Evolutionary conservation across 495 filamentous ascomycete species (phyloP).

Genomic region (Hyaloscypha hepaticicola): DNA sequence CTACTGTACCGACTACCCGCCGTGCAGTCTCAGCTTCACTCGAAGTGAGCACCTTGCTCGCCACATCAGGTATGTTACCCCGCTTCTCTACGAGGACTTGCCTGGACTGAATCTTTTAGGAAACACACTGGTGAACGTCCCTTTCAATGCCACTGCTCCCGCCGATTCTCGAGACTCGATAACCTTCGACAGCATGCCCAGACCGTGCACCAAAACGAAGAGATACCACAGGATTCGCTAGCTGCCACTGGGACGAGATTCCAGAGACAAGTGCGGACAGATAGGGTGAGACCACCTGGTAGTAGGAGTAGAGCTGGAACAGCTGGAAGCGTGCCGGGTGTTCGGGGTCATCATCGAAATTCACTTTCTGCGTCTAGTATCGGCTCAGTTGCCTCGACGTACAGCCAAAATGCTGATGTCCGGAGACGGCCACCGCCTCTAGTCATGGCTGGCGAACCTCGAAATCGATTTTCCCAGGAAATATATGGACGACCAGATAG

Average conservation of each 20-base stretch:
- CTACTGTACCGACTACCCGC: slow-evolving; percentile 95
- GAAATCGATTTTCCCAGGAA: slow-evolving; percentile 56
- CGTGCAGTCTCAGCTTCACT: slow-evolving; percentile 93
- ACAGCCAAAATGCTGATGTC: slow-evolving; percentile 57
- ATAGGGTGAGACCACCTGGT: slow-evolving; percentile 65
- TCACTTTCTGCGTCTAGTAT: slow-evolving; percentile 82
- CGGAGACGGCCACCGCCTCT: slow-evolving; percentile 76
- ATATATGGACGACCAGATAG: slow-evolving; percentile 53
- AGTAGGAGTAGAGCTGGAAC: slow-evolving; percentile 75
- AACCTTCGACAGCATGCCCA: slow-evolving; percentile 97
- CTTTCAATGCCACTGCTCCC: slow-evolving; percentile 94
- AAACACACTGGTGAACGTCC: slow-evolving; percentile 98
- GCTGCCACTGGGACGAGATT: slow-evolving; percentile 93
- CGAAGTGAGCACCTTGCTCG: slow-evolving; percentile 93
- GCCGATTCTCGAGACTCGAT: slow-evolving; percentile 94
- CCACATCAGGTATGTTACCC: slow-evolving; percentile 72
- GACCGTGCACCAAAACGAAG: slow-evolving; percentile 96
- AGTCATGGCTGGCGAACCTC: slow-evolving; percentile 76
- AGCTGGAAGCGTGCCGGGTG: slow-evolving; percentile 56
- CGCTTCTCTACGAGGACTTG: background rate
- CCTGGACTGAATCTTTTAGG: slow-evolving; percentile 46
- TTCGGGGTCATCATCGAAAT: slow-evolving; percentile 77
- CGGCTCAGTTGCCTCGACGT: slow-evolving; percentile 70
- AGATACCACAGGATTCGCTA: slow-evolving; percentile 89
- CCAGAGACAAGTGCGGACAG: slow-evolving; percentile 87